phyloP scores from a whole-genome alignment of 345 rosid genomes.

The Noccaea caerulescens region DNA sequence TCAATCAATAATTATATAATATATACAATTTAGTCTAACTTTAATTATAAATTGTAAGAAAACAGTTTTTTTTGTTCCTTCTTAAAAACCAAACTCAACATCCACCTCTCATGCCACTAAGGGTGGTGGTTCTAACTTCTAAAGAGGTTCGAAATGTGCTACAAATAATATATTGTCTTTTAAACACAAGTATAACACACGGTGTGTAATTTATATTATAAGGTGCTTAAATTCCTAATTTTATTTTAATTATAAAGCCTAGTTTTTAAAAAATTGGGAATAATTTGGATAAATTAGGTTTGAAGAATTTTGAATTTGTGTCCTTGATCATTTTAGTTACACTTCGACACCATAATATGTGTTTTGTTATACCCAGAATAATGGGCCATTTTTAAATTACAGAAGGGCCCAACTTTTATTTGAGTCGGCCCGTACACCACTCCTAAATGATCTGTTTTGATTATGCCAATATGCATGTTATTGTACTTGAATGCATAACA shows the following conservation, averaged over 20 bases:
- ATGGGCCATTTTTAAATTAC: not conserved
- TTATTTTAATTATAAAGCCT: too few species aligned
- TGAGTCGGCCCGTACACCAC: constrained; percentile 11
- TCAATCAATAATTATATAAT: not conserved
- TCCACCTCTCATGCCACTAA: not conserved
- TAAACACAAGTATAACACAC: too few species aligned
- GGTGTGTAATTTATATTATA: too few species aligned
- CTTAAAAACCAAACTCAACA: not conserved
- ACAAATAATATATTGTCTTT: too few species aligned
- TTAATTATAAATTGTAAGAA: not conserved
- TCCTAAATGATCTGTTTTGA: constrained; percentile 2
- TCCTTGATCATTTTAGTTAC: not conserved
- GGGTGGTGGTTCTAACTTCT: too few species aligned
- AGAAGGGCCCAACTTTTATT: constrained; percentile 16
- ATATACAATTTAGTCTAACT: not conserved
- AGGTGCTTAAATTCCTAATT: too few species aligned
- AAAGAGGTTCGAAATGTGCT: too few species aligned
- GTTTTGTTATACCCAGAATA: not conserved
- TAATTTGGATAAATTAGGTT: constrained; percentile 6
- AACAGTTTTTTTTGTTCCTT: not conserved
- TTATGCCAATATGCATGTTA: not conserved
- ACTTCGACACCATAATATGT: not conserved
- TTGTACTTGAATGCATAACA: not conserved
- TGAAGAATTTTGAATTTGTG: not conserved
- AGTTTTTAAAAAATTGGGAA: not conserved